Base-by-base conservation (phyloP, 1,139 yeast genomes). In the Protomyces lactucae-debilis region DNA sequence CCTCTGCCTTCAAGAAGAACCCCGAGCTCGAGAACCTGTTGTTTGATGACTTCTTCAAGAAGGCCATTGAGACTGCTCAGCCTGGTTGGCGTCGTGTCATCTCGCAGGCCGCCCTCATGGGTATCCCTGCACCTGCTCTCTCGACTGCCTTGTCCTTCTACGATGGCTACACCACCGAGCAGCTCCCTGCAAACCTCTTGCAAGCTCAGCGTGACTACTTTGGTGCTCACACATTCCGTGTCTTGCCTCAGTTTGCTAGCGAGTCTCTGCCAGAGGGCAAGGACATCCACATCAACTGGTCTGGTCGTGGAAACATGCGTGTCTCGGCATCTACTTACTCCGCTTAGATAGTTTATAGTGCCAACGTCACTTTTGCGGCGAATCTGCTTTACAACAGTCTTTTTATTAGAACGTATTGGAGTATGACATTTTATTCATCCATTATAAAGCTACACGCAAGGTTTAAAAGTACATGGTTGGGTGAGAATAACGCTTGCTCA, bases 181-280 rank as follows among this genome's bases (percentile, higher is more conserved):
- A 86, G 77, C 83, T 92, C 76, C 98, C 99, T 76, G 99, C 99
- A 73, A 92, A 92, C 87, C 84, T 93, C 80, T 83, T 93, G 78
- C 99, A 93, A 83, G 98, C 98, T 74, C 99, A 93, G 85, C 90
- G 99, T 83, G 99, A 93, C 79, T 93, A 92, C 89, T 93, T 93
- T 75, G 99, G 99, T 81, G 99, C 99, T 71, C 99, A 93, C 85
- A 93, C 99, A 76, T 93, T 93, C 90, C 85, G 85, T 79, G 96
- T 93, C 71, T 82, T 90, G 76, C 96, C 96, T 73, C 95, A 95
- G 79, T 79, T 75, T 74, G 97, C 89, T 73, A 82, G 84, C 75
- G 88, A 81, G 67, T 79, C 79, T 76, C 83, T 88, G 78, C 92
- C 93, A 81, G 85, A 81, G 73, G 95, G 83, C 75, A 80, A 85